These are phyloP conservation scores for Trichoderma hamatum DNA, from an alignment of 2,329 filamentous ascomycete species.

Conservation along the genomic window DNA sequence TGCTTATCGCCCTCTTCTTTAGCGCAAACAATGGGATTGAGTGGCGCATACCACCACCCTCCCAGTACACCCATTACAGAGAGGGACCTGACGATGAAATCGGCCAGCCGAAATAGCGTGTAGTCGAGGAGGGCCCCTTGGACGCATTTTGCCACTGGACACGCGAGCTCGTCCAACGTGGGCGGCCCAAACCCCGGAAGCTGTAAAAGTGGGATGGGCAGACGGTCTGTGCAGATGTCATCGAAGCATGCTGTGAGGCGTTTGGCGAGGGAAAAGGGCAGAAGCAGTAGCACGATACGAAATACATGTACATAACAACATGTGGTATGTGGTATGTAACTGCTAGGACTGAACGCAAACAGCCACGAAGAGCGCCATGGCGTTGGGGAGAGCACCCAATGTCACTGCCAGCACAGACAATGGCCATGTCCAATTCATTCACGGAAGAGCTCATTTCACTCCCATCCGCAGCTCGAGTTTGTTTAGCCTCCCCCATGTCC, in stretches of 20 bases:
- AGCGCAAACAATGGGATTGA: not conserved
- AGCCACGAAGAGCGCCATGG: not conserved
- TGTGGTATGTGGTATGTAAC: not conserved
- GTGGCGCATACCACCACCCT: not conserved
- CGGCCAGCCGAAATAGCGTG: not conserved
- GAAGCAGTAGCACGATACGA: no score
- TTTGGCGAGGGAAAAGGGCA: not conserved
- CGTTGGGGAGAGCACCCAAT: not conserved
- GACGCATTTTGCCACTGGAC: constrained; percentile 12
- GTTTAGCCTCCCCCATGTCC: not conserved
- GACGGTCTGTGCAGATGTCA: constrained; percentile 9
- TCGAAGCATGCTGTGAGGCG: not conserved
- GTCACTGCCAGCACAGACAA: not conserved
- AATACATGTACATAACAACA: no score
- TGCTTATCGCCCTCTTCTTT: not conserved
- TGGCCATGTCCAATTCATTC: not conserved
- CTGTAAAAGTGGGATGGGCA: not conserved
- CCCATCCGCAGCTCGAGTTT: not conserved
- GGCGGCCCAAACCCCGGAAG: constrained; percentile 1
- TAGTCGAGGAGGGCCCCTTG: not conserved
- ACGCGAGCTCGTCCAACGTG: constrained; percentile 25
- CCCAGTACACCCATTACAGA: not conserved
- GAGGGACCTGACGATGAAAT: not conserved
- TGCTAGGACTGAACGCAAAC: not conserved
- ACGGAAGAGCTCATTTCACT: not conserved